Evolutionary conservation across 768 basidiomycete genomes (phyloP).

Genomic region (Leccinum subgranulosum): DNA sequence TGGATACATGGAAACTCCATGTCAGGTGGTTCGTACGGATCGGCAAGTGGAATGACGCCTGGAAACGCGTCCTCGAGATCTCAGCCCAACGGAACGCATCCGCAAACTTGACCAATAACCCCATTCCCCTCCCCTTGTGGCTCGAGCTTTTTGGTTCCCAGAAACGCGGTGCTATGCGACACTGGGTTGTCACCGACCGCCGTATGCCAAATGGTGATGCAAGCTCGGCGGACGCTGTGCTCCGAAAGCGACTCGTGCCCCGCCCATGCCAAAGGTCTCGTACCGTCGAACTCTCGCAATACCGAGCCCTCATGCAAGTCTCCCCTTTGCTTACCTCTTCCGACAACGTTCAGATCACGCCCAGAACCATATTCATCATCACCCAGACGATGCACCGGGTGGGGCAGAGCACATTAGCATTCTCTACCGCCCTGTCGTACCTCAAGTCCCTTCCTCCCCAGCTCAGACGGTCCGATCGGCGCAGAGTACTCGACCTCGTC

Average conservation of each 20-base stretch:
- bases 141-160: slow-evolving; percentile 53
- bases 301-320: slow-evolving; percentile 40
- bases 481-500: slow-evolving; percentile 49
- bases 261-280: slow-evolving; percentile 10
- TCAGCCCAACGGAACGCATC: slow-evolving; percentile 7
- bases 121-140: slow-evolving; percentile 52
- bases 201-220: neutral
- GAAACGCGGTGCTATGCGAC: slow-evolving; percentile 35
- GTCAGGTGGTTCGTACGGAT: slow-evolving; percentile 55
- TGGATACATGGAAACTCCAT: slow-evolving; percentile 55
- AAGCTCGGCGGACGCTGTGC: neutral
- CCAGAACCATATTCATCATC: slow-evolving; percentile 43
- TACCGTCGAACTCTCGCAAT: slow-evolving; percentile 25
- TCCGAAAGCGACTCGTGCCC: slow-evolving; percentile 14
- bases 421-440: slow-evolving; percentile 46
- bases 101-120: neutral
- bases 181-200: slow-evolving; percentile 11
- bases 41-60: slow-evolving; percentile 58
- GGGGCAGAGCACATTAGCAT: slow-evolving; percentile 38
- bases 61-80: slow-evolving; percentile 38
- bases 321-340: slow-evolving; percentile 36
- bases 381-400: slow-evolving; percentile 46
- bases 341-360: slow-evolving; percentile 35
- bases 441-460: slow-evolving; percentile 45
- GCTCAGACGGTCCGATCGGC: slow-evolving; percentile 34